These are phyloP conservation scores for Collybiopsis luxurians DNA, from an alignment of 768 basidiomycete genomes.

Conservation along the genomic window DNA sequence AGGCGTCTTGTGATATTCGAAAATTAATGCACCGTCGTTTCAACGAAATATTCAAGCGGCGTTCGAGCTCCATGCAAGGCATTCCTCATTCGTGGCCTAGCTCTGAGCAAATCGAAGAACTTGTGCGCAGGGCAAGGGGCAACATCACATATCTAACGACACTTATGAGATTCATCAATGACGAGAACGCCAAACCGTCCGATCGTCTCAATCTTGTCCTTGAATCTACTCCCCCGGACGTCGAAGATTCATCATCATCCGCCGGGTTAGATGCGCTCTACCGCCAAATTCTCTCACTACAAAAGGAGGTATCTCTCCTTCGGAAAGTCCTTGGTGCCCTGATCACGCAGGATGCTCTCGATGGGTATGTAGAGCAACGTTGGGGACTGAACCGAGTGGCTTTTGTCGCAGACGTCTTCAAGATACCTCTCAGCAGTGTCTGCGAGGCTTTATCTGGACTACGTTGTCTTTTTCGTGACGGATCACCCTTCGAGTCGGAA, in stretches of 20 bases:
- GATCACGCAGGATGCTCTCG: neutral
- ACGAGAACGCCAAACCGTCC: neutral
- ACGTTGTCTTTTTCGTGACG: too few species aligned
- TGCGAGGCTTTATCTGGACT: neutral
- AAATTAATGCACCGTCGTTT: conserved; percentile 15
- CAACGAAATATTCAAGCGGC: conserved; percentile 6
- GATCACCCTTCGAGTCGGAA: neutral
- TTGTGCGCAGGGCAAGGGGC: conserved; percentile 12
- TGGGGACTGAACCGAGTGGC: neutral
- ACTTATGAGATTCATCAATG: neutral
- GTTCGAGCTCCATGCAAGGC: conserved; percentile 2
- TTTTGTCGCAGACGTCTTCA: too few species aligned
- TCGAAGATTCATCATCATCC: neutral
- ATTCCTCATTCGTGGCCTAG: conserved; percentile 19
- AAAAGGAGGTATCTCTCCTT: neutral
- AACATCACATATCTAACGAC: neutral
- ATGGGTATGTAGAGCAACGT: neutral
- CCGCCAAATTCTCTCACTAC: neutral
- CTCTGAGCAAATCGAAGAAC: conserved; percentile 6
- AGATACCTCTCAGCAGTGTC: neutral
- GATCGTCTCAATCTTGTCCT: neutral
- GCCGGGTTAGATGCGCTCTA: neutral
- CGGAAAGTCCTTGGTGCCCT: neutral
- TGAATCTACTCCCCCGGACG: neutral
- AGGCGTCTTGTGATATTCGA: conserved; percentile 15